Evolutionary conservation across 768 basidiomycete species (phyloP).

Genomic region (Suillus brevipes): DNA sequence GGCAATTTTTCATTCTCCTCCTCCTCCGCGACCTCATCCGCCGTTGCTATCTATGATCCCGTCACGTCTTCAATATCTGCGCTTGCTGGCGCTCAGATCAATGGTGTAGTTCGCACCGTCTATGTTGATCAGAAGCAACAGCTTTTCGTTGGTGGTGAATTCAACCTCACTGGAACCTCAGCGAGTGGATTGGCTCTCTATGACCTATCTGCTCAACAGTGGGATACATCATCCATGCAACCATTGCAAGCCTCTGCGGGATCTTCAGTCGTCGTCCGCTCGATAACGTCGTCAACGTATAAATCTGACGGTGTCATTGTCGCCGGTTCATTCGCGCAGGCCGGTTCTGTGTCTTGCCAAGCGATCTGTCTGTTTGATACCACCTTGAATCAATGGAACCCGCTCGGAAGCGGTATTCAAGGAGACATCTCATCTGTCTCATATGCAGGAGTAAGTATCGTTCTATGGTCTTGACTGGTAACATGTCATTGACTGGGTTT

Average conservation of each 20-base stretch:
- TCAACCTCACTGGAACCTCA: constrained; percentile 56
- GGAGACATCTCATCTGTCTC: constrained; percentile 80
- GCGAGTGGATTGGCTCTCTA: constrained; percentile 79
- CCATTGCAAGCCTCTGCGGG: constrained; percentile 58
- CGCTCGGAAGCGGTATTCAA: constrained; percentile 75
- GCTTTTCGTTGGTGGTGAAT: constrained; percentile 86
- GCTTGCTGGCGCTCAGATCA: constrained; percentile 60
- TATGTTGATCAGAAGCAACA: constrained; percentile 60
- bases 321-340: constrained; percentile 84
- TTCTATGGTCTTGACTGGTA: neutral
- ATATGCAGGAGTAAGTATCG: constrained; percentile 71
- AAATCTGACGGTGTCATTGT: constrained; percentile 69
- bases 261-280: constrained; percentile 63
- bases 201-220: constrained; percentile 63
- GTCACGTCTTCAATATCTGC: constrained; percentile 47
- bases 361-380: constrained; percentile 80
- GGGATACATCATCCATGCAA: constrained; percentile 60
- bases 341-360: constrained; percentile 72
- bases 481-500: constrained; percentile 12
- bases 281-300: constrained; percentile 62
- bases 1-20: constrained; percentile 80
- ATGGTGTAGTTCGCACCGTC: constrained; percentile 77
- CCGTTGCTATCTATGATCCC: constrained; percentile 72
- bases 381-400: constrained; percentile 70
- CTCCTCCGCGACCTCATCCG: constrained; percentile 44